Conservation (phyloP, 768 basidiomycete genomes). For the Xerocomellus intermedius region DNA sequence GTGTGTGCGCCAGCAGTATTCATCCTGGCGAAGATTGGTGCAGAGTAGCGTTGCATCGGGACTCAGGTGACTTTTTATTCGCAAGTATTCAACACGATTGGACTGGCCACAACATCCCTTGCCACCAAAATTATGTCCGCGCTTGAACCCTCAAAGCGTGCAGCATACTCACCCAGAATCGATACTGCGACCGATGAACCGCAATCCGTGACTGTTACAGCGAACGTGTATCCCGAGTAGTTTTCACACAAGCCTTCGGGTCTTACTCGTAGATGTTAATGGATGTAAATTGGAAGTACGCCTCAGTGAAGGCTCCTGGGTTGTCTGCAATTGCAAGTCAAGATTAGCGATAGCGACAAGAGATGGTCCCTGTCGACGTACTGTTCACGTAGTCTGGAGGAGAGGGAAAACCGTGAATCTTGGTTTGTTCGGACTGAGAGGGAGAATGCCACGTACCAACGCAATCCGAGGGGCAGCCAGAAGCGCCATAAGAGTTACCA, state of each 20-base stretch:
- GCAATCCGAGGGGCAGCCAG: conserved; percentile 33
- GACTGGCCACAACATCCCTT: background rate
- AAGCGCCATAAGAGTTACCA: conserved; percentile 27
- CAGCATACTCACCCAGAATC: background rate
- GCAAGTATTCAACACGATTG: background rate
- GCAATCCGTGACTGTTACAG: background rate
- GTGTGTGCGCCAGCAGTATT: no score
- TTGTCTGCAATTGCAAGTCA: conserved; percentile 24
- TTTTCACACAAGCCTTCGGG: background rate
- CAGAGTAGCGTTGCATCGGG: no score
- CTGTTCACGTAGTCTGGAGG: conserved; percentile 28
- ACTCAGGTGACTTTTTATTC: background rate
- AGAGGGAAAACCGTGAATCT: background rate
- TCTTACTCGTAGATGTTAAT: conserved; percentile 37
- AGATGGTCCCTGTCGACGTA: conserved; percentile 1
- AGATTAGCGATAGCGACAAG: background rate
- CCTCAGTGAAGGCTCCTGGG: conserved; percentile 40
- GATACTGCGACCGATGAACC: background rate
- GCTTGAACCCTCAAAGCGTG: no score
- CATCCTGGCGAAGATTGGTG: no score
- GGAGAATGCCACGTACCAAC: conserved; percentile 17
- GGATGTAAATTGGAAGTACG: conserved; percentile 42
- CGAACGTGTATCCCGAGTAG: no score
- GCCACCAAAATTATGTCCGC: background rate
- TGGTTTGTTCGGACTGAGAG: background rate